Percentiles rank a stretch among this genome's conserved stretches.
Evolutionary conservation across 345 rosid genomes (phyloP).

Genomic region (Camelina laxa): DNA sequence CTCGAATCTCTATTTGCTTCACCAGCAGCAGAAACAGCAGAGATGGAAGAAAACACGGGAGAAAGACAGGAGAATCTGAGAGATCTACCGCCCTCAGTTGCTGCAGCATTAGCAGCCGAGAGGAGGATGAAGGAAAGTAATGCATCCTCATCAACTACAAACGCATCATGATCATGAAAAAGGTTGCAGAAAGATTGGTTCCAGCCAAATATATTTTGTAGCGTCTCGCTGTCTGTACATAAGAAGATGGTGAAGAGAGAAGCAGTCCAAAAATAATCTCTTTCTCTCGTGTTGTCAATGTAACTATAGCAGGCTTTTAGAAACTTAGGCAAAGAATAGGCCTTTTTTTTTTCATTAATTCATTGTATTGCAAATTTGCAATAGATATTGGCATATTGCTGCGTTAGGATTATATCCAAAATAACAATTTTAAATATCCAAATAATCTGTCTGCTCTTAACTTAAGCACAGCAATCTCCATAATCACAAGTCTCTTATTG

Average conservation of each 20-base stretch:
- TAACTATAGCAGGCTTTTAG: constrained; percentile 5
- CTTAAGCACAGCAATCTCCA: constrained; percentile 4
- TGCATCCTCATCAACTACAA: constrained; percentile 40
- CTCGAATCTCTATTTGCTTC: constrained; percentile 79
- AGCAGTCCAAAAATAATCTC: constrained; percentile 8
- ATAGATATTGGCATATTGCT: constrained; percentile 8
- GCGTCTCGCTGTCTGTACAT: constrained; percentile 27
- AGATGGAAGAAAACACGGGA: constrained; percentile 49
- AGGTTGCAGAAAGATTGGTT: constrained; percentile 21
- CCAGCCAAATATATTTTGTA: constrained; percentile 16
- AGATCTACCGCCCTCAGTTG: constrained; percentile 74
- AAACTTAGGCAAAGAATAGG: background rate
- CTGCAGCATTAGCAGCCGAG: constrained; percentile 93
- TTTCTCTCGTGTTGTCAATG: constrained; percentile 21
- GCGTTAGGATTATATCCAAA: constrained; percentile 29
- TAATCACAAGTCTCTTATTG: constrained; percentile 15
- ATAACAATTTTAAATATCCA: constrained; percentile 14
- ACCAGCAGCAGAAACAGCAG: constrained; percentile 43
- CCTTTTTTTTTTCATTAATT: background rate
- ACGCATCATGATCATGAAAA: constrained; percentile 19
- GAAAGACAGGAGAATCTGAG: constrained; percentile 59
- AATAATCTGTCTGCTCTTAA: background rate
- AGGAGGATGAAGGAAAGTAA: constrained; percentile 61
- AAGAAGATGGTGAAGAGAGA: constrained; percentile 21
- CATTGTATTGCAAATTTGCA: background rate